phyloP scores from a whole-genome alignment of 192 early-diverging fungal genomes.

The Coemansia erecta region DNA sequence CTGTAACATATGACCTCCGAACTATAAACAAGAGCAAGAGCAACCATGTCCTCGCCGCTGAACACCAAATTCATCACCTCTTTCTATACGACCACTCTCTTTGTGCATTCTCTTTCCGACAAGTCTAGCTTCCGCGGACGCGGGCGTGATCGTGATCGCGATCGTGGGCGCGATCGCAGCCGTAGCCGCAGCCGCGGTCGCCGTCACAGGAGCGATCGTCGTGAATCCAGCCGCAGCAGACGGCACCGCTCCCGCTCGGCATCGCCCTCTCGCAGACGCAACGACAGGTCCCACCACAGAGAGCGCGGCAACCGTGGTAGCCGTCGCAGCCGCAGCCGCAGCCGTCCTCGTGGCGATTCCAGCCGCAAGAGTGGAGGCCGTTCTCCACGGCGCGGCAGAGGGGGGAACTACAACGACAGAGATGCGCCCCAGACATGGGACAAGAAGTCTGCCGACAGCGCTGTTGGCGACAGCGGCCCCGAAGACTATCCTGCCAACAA shows the following conservation, averaged over 20 bases:
- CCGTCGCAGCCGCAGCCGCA: constrained; percentile 8
- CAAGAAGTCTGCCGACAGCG: constrained; percentile 16
- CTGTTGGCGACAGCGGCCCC: constrained; percentile 12
- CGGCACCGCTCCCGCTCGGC: constrained; percentile 7
- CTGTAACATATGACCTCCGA: too few species aligned
- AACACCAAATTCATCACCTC: too few species aligned
- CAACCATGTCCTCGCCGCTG: too few species aligned
- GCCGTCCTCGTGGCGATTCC: constrained; percentile 4
- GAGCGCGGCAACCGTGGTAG: constrained; percentile 5
- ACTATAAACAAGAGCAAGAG: too few species aligned
- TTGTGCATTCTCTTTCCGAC: too few species aligned
- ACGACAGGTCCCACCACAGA: constrained; percentile 10
- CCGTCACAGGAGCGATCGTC: background rate
- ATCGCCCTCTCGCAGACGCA: constrained; percentile 19
- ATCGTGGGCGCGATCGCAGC: constrained; percentile 16
- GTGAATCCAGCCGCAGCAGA: constrained; percentile 12
- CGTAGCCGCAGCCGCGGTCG: constrained; percentile 14
- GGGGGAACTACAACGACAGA: constrained; percentile 4
- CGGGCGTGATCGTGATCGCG: constrained; percentile 16
- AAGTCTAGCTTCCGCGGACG: constrained; percentile 8
- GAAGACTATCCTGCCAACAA: background rate
- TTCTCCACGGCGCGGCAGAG: background rate
- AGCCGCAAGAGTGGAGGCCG: constrained; percentile 2
- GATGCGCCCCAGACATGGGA: constrained; percentile 12
- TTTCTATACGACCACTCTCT: too few species aligned